Base-by-base conservation (phyloP, 2,329 filamentous ascomycete genomes). In the Elsinoe ampelina region DNA sequence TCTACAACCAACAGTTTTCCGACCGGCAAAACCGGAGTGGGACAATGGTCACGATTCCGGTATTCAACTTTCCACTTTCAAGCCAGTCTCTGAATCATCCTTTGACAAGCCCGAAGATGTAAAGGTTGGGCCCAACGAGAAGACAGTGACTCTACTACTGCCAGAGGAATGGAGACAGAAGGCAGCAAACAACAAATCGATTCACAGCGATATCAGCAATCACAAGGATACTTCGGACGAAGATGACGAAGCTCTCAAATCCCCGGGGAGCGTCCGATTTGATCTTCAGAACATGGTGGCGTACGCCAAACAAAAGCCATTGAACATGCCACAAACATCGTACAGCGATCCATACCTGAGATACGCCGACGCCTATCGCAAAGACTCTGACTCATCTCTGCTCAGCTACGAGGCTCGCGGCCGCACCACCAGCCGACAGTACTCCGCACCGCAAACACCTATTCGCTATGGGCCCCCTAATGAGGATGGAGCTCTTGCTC, bases 101-200 rank as follows among this genome's bases (percentile, higher is more conserved):
- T 13, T 19, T 7, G 15, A 39, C 48, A 54, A 61, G 4, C 57
- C 67, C 20, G 13, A 51, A 64, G 3, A 65, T 63, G 48, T 58
- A 60, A 22, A 50, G 60, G 5, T 43, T 62, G 19, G 55, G 64
- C 15, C 35, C 13, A 39, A 34, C 48, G 39, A 35, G 8, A 34
- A 38, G 48, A 7, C 13, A 2, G 48, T 34, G 12, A 11, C 34
- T 4, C 64, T 61, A 34, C 54, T 68, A 12, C 60, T 68, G n/a
- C 67, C 67, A 6, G 66, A 68, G 57, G 67, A 68, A 57, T 57
- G 66, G 5, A 62, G 64, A 19, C 65, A 64, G 19, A 63, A 62
- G 57, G 60, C 50, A 1, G 39, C 59, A 30, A 61, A 51, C 15
- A 62, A 55, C 6, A 45, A 48, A 7, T 64, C 61, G 26, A 15